These are phyloP conservation scores for Nepenthes mirabilis DNA, from an alignment of 148 eudicot species.

Conservation along the genomic window DNA sequence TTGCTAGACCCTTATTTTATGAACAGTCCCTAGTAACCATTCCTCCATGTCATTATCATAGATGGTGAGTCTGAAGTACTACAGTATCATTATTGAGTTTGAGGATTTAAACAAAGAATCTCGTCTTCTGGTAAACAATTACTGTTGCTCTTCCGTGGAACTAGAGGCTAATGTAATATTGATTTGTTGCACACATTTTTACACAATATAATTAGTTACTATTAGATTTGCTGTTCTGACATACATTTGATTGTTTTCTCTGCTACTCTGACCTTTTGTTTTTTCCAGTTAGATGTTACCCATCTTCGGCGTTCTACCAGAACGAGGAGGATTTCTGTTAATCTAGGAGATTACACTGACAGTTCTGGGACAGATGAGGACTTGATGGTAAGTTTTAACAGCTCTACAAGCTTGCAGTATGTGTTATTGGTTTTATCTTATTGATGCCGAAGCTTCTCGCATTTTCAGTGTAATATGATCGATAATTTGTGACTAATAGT, in stretches of 20 bases:
- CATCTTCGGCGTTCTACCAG: constrained; percentile 95
- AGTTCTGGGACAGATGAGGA: constrained; percentile 90
- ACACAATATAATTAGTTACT: too few species aligned
- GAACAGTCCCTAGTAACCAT: too few species aligned
- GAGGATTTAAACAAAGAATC: too few species aligned
- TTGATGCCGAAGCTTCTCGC: constrained; percentile 7
- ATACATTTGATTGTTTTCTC: constrained; percentile 9
- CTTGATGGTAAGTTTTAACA: constrained; percentile 52
- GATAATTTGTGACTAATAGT: constrained; percentile 8
- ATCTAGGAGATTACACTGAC: constrained; percentile 70
- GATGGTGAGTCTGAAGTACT: too few species aligned
- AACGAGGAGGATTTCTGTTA: constrained; percentile 65
- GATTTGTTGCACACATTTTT: too few species aligned
- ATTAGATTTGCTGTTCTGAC: neutral
- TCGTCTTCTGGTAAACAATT: too few species aligned
- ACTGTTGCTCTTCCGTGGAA: too few species aligned
- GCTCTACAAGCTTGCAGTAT: constrained; percentile 4
- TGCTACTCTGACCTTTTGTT: constrained; percentile 1
- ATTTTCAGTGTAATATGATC: constrained; percentile 1
- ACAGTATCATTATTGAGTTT: too few species aligned
- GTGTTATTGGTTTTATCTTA: constrained; percentile 2
- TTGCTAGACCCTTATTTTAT: too few species aligned
- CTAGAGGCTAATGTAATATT: too few species aligned
- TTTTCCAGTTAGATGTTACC: constrained; percentile 50
- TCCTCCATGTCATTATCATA: too few species aligned